Percentiles rank a stretch among this genome's conserved stretches.
These are phyloP conservation scores for Aspergillus sp. DNA, from an alignment of 2,329 filamentous ascomycete species.

Conservation along the genomic window DNA sequence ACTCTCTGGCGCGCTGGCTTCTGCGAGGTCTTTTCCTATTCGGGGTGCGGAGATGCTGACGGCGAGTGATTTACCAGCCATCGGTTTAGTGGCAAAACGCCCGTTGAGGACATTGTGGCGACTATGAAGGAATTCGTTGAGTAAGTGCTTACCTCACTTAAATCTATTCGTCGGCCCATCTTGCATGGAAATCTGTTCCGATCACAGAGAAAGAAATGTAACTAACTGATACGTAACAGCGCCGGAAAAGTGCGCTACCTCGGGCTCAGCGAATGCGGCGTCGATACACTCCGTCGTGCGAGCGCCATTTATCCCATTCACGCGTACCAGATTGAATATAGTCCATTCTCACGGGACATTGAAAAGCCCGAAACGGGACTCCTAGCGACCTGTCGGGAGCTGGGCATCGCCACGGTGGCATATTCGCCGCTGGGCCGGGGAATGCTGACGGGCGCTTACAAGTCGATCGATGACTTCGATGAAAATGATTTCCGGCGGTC, in stretches of 20 bases:
- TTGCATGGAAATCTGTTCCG: not conserved
- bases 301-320: conserved; percentile 50
- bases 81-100: conserved; percentile 40
- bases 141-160: not conserved
- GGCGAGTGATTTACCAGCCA: conserved; percentile 37
- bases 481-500: conserved; percentile 48
- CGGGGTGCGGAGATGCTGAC: not conserved
- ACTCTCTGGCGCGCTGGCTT: no score
- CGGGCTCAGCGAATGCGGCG: conserved; percentile 52
- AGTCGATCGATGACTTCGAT: conserved; percentile 36
- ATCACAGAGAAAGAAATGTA: not conserved
- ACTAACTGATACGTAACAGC: not conserved
- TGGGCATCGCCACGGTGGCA: conserved; percentile 42
- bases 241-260: conserved; percentile 55
- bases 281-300: conserved; percentile 52
- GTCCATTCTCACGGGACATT: conserved; percentile 51
- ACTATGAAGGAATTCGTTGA: conserved; percentile 46
- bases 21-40: no score
- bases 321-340: conserved; percentile 57
- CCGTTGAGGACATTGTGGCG: conserved; percentile 31
- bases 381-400: conserved; percentile 28
- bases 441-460: conserved; percentile 45
- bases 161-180: not conserved
- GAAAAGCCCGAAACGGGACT: conserved; percentile 35
- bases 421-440: conserved; percentile 47